Evolutionary conservation across 257 asterid genomes (phyloP).

Genomic region (Paulownia fortunei): DNA sequence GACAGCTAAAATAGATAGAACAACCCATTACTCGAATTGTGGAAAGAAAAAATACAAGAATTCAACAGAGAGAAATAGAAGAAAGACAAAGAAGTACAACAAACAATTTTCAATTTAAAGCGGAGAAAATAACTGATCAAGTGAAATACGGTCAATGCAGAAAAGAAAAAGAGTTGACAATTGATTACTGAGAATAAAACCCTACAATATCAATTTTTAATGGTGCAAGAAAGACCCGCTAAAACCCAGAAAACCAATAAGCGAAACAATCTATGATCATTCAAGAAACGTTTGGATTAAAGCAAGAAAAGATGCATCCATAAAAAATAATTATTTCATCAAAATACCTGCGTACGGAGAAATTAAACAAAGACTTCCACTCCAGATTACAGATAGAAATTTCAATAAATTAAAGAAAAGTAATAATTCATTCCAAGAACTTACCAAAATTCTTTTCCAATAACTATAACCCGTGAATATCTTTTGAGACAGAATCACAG

Average conservation of each 20-base stretch:
- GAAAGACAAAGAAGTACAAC: too few species aligned
- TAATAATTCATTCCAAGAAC: neutral
- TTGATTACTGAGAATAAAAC: slow-evolving; percentile 28
- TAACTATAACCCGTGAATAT: neutral
- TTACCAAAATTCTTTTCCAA: slow-evolving; percentile 13
- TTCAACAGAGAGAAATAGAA: too few species aligned
- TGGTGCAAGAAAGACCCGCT: slow-evolving; percentile 20
- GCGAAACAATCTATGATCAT: neutral
- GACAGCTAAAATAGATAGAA: neutral
- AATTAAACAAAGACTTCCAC: neutral
- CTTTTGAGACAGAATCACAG: neutral
- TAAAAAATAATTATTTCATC: slow-evolving; percentile 1
- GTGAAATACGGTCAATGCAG: slow-evolving; percentile 23
- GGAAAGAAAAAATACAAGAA: too few species aligned
- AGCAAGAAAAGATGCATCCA: slow-evolving; percentile 9
- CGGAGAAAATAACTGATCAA: slow-evolving; percentile 16
- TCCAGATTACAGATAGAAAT: neutral
- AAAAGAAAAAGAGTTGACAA: neutral
- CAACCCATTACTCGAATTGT: neutral
- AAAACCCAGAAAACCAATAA: slow-evolving; percentile 15
- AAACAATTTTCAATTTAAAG: neutral
- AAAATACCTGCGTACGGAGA: neutral
- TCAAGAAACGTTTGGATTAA: neutral
- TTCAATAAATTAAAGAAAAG: neutral
- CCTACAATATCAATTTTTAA: slow-evolving; percentile 10